phyloP scores from a whole-genome alignment of 1,284 basidiomycete genomes.

The Sanghuangporus baumii region DNA sequence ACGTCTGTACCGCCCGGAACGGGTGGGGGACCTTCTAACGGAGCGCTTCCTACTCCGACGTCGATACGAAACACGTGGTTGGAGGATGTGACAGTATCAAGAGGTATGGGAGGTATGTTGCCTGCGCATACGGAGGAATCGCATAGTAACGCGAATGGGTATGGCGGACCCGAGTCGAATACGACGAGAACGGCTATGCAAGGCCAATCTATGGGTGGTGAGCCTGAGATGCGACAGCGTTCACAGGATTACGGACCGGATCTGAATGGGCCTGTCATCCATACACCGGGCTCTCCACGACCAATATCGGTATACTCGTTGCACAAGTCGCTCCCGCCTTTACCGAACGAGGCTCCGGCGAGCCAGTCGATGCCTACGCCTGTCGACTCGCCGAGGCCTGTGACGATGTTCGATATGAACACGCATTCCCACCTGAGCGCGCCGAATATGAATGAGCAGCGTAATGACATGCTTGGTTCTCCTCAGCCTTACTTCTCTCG shows the following conservation, averaged over 20 bases:
- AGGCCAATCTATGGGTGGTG: conserved; percentile 42
- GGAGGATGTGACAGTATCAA: conserved; percentile 3
- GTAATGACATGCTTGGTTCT: conserved; percentile 34
- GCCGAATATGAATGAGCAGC: not conserved
- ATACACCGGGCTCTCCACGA: conserved; percentile 25
- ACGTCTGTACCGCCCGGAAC: conserved; percentile 56
- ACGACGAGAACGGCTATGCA: conserved; percentile 31
- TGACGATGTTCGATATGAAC: conserved; percentile 60
- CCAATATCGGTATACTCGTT: conserved; percentile 40
- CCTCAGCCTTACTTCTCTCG: conserved; percentile 59
- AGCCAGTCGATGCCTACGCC: conserved; percentile 29
- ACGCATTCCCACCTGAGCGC: conserved; percentile 44
- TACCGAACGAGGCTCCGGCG: conserved; percentile 51
- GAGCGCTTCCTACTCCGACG: conserved; percentile 14
- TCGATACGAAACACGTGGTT: conserved; percentile 16
- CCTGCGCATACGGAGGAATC: conserved; percentile 16
- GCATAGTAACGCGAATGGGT: not conserved
- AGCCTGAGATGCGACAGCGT: conserved; percentile 52
- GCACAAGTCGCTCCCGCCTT: conserved; percentile 72
- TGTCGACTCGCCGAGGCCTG: conserved; percentile 41
- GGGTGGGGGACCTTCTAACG: conserved; percentile 18
- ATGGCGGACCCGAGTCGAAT: not conserved
- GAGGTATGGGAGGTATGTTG: not conserved
- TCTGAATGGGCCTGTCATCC: conserved; percentile 30
- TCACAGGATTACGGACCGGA: conserved; percentile 29